phyloP scores from a whole-genome alignment of 768 basidiomycete species.

The Mycena polygramma region DNA sequence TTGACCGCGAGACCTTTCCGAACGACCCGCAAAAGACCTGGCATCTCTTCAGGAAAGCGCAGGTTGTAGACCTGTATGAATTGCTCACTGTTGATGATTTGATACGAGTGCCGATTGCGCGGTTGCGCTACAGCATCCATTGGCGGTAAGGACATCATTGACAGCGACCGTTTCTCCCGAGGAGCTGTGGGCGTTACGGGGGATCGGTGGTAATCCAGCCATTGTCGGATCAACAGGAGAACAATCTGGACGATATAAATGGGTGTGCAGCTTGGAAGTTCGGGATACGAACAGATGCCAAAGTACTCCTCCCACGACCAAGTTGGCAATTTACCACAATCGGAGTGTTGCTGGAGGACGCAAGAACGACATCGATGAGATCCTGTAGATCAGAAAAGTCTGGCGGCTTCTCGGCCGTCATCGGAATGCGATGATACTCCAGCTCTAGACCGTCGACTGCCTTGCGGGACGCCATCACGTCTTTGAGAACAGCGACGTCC shows the following conservation, averaged over 20 bases:
- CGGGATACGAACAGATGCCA: constrained; percentile 76
- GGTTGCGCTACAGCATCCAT: constrained; percentile 47
- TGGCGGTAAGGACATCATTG: constrained; percentile 55
- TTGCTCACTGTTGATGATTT: constrained; percentile 87
- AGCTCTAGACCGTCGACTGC: constrained; percentile 69
- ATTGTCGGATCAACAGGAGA: constrained; percentile 85
- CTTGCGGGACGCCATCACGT: constrained; percentile 81
- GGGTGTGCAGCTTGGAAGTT: background rate
- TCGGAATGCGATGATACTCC: constrained; percentile 87
- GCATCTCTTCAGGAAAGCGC: background rate
- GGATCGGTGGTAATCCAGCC: constrained; percentile 69
- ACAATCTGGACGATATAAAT: constrained; percentile 65
- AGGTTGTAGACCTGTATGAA: background rate
- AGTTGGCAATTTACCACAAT: constrained; percentile 97
- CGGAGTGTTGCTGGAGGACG: constrained; percentile 76
- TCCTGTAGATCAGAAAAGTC: constrained; percentile 82
- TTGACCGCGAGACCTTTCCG: constrained; percentile 91
- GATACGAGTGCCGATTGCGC: constrained; percentile 75
- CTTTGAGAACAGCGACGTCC: constrained; percentile 86
- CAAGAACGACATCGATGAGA: constrained; percentile 82
- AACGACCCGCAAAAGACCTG: constrained; percentile 87
- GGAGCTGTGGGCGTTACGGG: constrained; percentile 55
- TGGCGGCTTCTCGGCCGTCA: constrained; percentile 90
- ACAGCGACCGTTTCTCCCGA: constrained; percentile 55
- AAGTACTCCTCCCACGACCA: constrained; percentile 90